These are phyloP conservation scores for Fusarium brachygibbosum DNA, from an alignment of 2,329 filamentous ascomycete species.

Conservation along the genomic window DNA sequence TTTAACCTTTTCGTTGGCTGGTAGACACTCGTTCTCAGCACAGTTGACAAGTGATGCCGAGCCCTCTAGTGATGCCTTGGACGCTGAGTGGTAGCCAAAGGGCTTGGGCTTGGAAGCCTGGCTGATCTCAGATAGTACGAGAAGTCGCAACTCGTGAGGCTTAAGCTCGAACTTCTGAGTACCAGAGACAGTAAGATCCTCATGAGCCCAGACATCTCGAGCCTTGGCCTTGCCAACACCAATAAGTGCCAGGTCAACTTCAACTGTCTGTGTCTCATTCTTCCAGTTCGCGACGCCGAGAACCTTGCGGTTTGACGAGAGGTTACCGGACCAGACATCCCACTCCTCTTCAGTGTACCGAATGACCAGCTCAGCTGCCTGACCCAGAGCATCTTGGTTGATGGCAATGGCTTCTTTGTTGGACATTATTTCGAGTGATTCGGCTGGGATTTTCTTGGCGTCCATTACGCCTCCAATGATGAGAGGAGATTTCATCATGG, in stretches of 20 bases:
- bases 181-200: conserved; percentile 53
- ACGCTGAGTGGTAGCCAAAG: conserved; percentile 57
- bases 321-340: conserved; percentile 65
- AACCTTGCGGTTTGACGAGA: conserved; percentile 60
- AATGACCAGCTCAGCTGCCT: conserved; percentile 64
- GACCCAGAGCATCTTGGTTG: conserved; percentile 68
- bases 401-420: conserved; percentile 69
- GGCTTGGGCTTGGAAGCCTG: conserved; percentile 41
- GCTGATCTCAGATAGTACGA: conserved; percentile 55
- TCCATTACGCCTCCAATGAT: conserved; percentile 62
- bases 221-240: conserved; percentile 57
- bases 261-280: conserved; percentile 58
- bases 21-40: conserved; percentile 56
- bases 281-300: conserved; percentile 65
- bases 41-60: conserved; percentile 55
- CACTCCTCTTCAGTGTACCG: conserved; percentile 63
- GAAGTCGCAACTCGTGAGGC: conserved; percentile 57
- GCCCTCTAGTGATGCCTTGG: conserved; percentile 55
- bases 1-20: conserved; percentile 59
- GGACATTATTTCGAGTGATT: conserved; percentile 59
- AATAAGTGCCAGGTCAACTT: conserved; percentile 57
- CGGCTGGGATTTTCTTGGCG: conserved; percentile 53
- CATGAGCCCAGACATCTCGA: conserved; percentile 57
- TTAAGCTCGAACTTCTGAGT: conserved; percentile 52
- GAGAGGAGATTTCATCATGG: conserved; percentile 65